Evolutionary conservation across 2,329 filamentous ascomycete species (phyloP), one percentile per base, ranked within the genome.

Genomic region (Diaporthe sp.): DNA sequence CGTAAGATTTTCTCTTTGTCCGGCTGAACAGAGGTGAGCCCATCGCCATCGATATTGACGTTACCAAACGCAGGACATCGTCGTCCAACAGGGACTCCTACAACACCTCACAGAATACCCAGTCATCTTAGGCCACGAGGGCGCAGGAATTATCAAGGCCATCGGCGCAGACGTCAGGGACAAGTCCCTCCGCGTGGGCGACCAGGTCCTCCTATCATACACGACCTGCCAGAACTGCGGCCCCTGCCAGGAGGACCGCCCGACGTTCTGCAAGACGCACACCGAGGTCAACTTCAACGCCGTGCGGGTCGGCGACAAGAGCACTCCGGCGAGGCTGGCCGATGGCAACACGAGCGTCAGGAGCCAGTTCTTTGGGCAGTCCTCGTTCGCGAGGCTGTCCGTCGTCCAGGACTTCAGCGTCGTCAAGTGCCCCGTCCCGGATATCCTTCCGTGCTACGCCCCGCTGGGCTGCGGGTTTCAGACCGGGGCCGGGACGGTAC

Each of bases 401-500:
- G 79, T 81, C 17, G 82, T 82, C 0, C 77, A 76, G 31, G 78
- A 73, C 49, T 74, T 68, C 31, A 78, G 77, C 44, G 78, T 83
- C 0, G 77, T 84, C 49, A 80, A 79, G 55, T 79, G 79, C 51
- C 77, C 74, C 1, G 75, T 78, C 28, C 67, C 76, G 9, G 78
- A 80, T 9, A 79, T 83, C 53, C 73, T 85, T 53, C 78, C 79
- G 1, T 75, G 82, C 22, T 82, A 83, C 49, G 83, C 85, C 9
- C 85, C 85, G 2, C 79, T 87, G 28, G 85, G 85, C 0, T 87
- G 86, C 76, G 85, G 85, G 0, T 82, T 86, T 49, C 83, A 84
- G 80, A 87, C 86, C 4, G 86, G 85, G n/a, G 84, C 83, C 12
- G 85, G 85, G 25, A 82, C 86, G 1, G 82, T 87, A 4, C 77